These are phyloP conservation scores for Zostera marina DNA, from an alignment of 116 monocot genomes.

Conservation along the genomic window DNA sequence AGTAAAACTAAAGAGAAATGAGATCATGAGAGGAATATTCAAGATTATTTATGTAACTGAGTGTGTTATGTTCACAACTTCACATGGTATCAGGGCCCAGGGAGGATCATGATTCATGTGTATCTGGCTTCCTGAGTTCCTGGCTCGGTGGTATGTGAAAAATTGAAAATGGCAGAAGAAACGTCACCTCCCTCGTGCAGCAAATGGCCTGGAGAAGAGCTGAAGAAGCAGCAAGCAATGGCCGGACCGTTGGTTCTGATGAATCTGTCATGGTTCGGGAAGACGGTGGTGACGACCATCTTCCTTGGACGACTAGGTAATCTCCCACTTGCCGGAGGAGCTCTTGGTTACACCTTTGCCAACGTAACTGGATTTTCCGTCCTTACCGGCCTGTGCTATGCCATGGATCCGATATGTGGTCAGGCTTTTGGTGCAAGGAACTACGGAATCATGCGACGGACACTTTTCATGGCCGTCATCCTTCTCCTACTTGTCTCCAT, in stretches of 20 bases:
- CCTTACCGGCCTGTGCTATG: conserved; percentile 58
- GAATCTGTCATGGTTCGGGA: conserved; percentile 71
- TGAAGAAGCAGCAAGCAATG: conserved; percentile 33
- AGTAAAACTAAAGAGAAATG: too few species aligned
- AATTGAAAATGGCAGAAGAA: neutral
- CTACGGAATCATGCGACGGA: conserved; percentile 45
- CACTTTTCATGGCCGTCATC: conserved; percentile 50
- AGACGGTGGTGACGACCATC: conserved; percentile 46
- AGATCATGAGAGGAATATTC: too few species aligned
- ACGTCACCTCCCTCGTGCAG: neutral
- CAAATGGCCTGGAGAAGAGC: conserved; percentile 22
- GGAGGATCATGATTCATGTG: too few species aligned
- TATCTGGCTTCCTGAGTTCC: too few species aligned
- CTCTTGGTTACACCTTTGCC: conserved; percentile 74
- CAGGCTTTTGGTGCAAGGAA: conserved; percentile 79
- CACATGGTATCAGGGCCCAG: too few species aligned
- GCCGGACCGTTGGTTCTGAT: conserved; percentile 40
- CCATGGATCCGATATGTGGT: conserved; percentile 95
- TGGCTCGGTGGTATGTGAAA: too few species aligned
- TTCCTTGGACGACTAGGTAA: conserved; percentile 71
- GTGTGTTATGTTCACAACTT: too few species aligned
- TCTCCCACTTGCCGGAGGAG: conserved; percentile 48
- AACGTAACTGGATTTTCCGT: conserved; percentile 92
- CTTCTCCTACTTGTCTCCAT: conserved; percentile 39
- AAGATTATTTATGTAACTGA: too few species aligned